Evolutionary conservation across 1,284 basidiomycete genomes (phyloP), one percentile per base, ranked within the genome.

Genomic region (Coniophora puteana): DNA sequence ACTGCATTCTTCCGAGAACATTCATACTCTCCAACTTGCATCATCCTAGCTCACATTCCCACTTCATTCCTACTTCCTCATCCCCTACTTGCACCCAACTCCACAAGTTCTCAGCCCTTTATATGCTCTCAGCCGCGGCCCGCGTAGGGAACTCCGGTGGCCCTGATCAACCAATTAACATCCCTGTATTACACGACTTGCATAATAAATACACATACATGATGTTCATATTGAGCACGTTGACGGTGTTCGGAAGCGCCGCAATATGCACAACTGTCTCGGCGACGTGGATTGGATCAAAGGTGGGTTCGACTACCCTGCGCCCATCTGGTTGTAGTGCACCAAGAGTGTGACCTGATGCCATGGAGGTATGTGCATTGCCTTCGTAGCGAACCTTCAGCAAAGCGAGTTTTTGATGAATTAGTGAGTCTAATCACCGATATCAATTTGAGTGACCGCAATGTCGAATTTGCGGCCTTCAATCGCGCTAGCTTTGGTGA

Each of bases 391-490:
- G 40, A 21, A 23, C 14, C 31, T 8, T n/a, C 10, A 27, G 22
- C 34, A 7, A 20, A 11, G 33, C 23, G 11, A 18, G 16, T 5
- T 10, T 20, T 40, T n/a, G 48, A 36, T 12, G 22, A 13, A 6
- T 16, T 32, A 16, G n/a, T 29, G 25, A 28, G 27, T 13, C 26
- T 28, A 38, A 57, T 24, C 44, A 80, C 85, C 89, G 34, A 92
- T 87, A 54, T 92, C 87, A 34, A 92, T 77, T 56, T 91, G 84
- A 0, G 84, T 86, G 53, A 79, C 81, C 4, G 85, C 76, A 45
- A 93, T 91, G 52, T 78, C 72, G 57, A 77, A 78, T 26, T 72
- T 66, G 7, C 89, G 71, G 1, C 88, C 89, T 53, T 92, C 89
- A 22, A 93, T 76, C 2, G 81, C 74, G 3, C 80, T 83, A 30